Evolutionary conservation across 2,329 filamentous ascomycete species (phyloP).

Genomic region (Aspergillus japonicus): DNA sequence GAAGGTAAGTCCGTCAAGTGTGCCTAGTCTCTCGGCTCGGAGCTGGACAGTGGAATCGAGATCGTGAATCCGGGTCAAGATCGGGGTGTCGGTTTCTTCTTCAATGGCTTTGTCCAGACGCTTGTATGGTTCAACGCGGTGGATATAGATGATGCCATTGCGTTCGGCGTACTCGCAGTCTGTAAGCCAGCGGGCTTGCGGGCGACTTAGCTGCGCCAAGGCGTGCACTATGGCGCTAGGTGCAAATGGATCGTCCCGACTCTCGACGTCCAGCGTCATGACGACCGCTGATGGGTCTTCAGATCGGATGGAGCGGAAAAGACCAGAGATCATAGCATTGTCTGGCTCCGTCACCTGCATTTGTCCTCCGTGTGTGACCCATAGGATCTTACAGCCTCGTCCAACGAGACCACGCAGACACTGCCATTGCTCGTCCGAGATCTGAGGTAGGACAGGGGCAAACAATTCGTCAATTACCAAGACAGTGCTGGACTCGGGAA

Average conservation of each 20-base stretch:
- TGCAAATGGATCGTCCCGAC: not conserved
- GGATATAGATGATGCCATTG: conserved; percentile 12
- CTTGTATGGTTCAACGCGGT: conserved; percentile 7
- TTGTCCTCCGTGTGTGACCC: conserved; percentile 11
- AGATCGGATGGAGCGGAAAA: conserved; percentile 9
- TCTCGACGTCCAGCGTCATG: conserved; percentile 9
- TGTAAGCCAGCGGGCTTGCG: not conserved
- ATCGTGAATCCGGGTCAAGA: not conserved
- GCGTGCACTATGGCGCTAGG: not conserved
- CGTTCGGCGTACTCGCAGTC: conserved; percentile 18
- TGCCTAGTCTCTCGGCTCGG: conserved; percentile 8
- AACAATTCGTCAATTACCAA: conserved; percentile 2
- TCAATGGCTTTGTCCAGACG: not conserved
- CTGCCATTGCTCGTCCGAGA: conserved; percentile 5
- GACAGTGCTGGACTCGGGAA: not conserved
- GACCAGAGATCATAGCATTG: conserved; percentile 5
- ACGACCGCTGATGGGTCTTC: conserved; percentile 8
- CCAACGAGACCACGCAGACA: not conserved
- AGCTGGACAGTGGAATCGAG: conserved; percentile 2
- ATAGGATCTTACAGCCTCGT: conserved; percentile 6
- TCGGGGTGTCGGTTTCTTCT: not conserved
- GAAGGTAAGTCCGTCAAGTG: conserved; percentile 10
- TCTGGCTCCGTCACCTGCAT: not conserved
- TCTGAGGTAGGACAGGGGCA: not conserved
- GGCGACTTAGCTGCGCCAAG: not conserved